These are phyloP conservation scores for Mycocentrospora acerina DNA, from an alignment of 2,329 filamentous ascomycete genomes.

Conservation along the genomic window DNA sequence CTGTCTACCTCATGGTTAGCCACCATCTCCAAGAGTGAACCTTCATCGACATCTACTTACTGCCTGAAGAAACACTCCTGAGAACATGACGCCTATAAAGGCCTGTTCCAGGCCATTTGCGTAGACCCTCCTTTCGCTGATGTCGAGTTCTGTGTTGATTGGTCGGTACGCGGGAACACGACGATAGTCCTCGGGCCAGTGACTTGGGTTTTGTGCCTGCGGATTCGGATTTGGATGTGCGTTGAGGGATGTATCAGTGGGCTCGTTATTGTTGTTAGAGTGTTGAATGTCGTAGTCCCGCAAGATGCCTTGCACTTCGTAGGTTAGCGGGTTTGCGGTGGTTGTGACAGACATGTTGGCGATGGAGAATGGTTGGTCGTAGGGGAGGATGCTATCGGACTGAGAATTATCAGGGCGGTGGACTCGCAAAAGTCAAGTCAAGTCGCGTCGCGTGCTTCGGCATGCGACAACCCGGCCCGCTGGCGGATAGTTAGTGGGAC, in stretches of 20 bases:
- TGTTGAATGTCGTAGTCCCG: constrained; percentile 53
- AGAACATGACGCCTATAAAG: constrained; percentile 56
- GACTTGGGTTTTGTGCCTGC: constrained; percentile 24
- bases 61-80: constrained; percentile 49
- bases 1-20: constrained; percentile 30
- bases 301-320: constrained; percentile 41
- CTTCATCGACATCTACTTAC: constrained; percentile 30
- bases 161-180: constrained; percentile 53
- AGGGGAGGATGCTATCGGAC: neutral
- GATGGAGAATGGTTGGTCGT: too few relatives aligned
- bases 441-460: too few relatives aligned
- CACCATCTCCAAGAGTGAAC: neutral
- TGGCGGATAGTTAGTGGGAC: neutral
- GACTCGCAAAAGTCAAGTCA: constrained; percentile 9
- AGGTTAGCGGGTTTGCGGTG: constrained; percentile 42
- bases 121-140: constrained; percentile 47
- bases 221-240: constrained; percentile 31
- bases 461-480: too few relatives aligned
- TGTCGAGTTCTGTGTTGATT: constrained; percentile 47
- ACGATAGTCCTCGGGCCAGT: constrained; percentile 53
- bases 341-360: constrained; percentile 49
- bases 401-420: constrained; percentile 4
- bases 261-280: constrained; percentile 27
- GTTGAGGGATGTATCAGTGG: constrained; percentile 25
- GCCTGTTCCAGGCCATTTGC: constrained; percentile 47